These are phyloP conservation scores for Drechslera avenae DNA, from an alignment of 2,329 filamentous ascomycete genomes.

Conservation along the genomic window DNA sequence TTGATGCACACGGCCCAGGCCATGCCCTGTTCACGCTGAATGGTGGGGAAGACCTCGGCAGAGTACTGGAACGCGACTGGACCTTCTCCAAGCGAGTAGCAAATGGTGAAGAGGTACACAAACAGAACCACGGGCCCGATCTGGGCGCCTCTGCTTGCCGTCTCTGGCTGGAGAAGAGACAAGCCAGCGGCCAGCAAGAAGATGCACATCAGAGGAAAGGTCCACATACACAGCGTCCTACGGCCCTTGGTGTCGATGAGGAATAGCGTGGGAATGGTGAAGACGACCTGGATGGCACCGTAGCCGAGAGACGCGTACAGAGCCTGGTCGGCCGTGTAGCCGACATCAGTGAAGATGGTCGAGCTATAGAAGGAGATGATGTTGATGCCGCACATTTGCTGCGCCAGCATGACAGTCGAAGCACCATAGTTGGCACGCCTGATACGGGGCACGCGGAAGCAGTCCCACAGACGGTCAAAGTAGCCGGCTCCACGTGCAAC, in stretches of 20 bases:
- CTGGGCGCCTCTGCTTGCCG: constrained; percentile 21
- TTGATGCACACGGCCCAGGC: constrained; percentile 50
- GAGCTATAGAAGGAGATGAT: constrained; percentile 83
- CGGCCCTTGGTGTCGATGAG: constrained; percentile 49
- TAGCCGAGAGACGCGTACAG: constrained; percentile 47
- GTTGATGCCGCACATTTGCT: constrained; percentile 61
- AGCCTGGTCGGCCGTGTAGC: constrained; percentile 35
- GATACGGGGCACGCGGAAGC: constrained; percentile 51
- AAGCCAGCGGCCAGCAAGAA: constrained; percentile 46
- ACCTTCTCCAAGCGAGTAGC: constrained; percentile 47
- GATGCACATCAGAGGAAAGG: constrained; percentile 46
- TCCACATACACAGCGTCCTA: constrained; percentile 39
- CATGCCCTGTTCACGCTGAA: constrained; percentile 50
- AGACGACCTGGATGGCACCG: constrained; percentile 44
- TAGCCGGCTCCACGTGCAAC: constrained; percentile 43
- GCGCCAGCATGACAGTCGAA: constrained; percentile 49
- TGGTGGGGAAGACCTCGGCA: constrained; percentile 48
- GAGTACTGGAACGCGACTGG: constrained; percentile 58
- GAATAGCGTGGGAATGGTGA: constrained; percentile 46
- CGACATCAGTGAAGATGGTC: constrained; percentile 66
- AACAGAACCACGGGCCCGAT: constrained; percentile 46
- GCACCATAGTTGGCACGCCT: constrained; percentile 48
- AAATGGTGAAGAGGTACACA: constrained; percentile 28
- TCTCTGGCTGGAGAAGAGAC: constrained; percentile 37
- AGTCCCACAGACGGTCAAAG: constrained; percentile 54